Percentiles rank a stretch among this genome's conserved stretches.
phyloP scores from a whole-genome alignment of 148 eudicot genomes.

The Fagopyrum tataricum region DNA sequence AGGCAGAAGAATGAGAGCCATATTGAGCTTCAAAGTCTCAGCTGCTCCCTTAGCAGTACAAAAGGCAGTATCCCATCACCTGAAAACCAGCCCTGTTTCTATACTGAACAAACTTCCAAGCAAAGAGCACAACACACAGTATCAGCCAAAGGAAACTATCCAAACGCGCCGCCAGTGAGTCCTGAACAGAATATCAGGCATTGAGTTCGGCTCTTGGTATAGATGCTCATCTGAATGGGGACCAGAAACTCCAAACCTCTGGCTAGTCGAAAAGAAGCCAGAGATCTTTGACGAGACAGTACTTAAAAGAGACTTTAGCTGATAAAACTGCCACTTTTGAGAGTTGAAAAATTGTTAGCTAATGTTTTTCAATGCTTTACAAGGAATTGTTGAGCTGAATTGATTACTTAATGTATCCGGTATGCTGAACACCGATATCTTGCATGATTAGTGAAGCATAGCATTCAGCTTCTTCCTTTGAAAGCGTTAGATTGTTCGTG shows the following conservation, averaged over 20 bases:
- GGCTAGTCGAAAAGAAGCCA: slow-evolving; percentile 11
- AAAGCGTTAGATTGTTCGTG: slow-evolving; percentile 23
- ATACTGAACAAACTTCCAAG: slow-evolving; percentile 32
- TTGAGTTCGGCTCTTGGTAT: slow-evolving; percentile 7
- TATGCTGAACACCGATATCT: slow-evolving; percentile 21
- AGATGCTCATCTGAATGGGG: background rate
- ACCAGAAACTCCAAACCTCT: background rate
- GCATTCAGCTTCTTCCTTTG: slow-evolving; percentile 24
- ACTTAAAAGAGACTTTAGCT: slow-evolving; percentile 26
- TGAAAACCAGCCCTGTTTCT: slow-evolving; percentile 28
- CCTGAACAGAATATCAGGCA: slow-evolving; percentile 21
- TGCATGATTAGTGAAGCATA: slow-evolving; percentile 30
- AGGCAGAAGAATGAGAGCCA: slow-evolving; percentile 39
- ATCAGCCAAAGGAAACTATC: slow-evolving; percentile 28
- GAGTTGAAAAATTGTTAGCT: background rate
- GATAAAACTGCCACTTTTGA: slow-evolving; percentile 17
- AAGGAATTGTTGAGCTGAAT: background rate
- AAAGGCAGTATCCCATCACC: slow-evolving; percentile 37
- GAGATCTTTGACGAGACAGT: slow-evolving; percentile 14
- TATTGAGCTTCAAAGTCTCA: slow-evolving; percentile 41
- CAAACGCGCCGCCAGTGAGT: slow-evolving; percentile 30
- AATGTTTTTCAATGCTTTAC: background rate
- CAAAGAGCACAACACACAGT: slow-evolving; percentile 20
- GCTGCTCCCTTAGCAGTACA: slow-evolving; percentile 41
- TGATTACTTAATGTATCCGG: slow-evolving; percentile 28